Conservation (phyloP, 192 early-diverging fungal genomes). For the Coemansia sp. region DNA sequence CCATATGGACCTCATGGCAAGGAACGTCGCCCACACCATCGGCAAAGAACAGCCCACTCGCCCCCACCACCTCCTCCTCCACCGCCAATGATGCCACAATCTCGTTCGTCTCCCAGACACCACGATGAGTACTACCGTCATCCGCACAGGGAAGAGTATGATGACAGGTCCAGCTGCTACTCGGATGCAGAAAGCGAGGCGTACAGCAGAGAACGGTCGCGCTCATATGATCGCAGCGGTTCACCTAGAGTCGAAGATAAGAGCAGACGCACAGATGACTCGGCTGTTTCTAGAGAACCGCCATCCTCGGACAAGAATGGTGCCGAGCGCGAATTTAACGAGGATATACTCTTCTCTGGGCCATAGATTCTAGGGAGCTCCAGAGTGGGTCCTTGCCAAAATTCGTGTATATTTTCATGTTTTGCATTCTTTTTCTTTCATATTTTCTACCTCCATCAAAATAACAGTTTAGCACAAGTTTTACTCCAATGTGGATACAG, state of each 20-base stretch:
- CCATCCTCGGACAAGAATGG: not conserved
- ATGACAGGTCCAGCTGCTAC: not conserved
- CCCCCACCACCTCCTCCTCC: not conserved
- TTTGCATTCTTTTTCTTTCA: constrained; percentile 2
- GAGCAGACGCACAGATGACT: not conserved
- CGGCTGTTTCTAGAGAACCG: not conserved
- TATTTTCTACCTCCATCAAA: not conserved
- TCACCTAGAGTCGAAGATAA: not conserved
- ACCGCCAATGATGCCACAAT: not conserved
- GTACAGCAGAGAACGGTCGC: not conserved
- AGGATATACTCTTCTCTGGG: constrained; percentile 18
- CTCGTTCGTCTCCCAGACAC: not conserved
- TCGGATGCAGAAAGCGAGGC: not conserved
- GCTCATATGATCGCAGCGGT: not conserved
- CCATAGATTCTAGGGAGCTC: not conserved
- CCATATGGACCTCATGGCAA: not conserved
- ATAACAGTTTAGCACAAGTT: too few species aligned
- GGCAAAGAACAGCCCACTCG: not conserved
- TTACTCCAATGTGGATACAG: too few species aligned
- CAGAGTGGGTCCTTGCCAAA: not conserved
- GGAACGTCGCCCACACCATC: not conserved
- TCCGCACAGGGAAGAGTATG: not conserved
- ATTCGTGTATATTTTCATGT: constrained; percentile 3
- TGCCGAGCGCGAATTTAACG: constrained; percentile 4
- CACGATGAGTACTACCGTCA: not conserved